A percentile compares a stretch with the other conserved stretches of the same genome.
Conservation (phyloP, 2,329 filamentous ascomycete species). For the Ceratocystis albifundus region DNA sequence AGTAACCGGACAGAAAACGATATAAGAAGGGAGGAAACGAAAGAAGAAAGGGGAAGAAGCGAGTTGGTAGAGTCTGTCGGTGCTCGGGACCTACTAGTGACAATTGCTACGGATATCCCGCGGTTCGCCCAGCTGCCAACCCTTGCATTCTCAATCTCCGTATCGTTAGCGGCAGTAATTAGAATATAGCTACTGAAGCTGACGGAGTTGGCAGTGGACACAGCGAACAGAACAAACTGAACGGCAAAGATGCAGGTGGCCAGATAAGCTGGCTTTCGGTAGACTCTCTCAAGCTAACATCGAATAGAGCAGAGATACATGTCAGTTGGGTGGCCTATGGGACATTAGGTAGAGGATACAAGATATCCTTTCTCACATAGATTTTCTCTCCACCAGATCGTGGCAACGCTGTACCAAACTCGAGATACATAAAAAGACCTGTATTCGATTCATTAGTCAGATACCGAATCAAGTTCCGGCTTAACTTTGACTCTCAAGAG, state of each 20-base stretch:
- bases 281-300: constrained; percentile 41
- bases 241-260: constrained; percentile 48
- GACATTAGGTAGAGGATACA: neutral
- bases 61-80: neutral
- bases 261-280: constrained; percentile 43
- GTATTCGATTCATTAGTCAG: constrained; percentile 30
- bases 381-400: constrained; percentile 54
- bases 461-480: no score
- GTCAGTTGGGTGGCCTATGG: neutral
- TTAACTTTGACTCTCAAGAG: no score
- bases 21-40: neutral
- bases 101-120: constrained; percentile 43
- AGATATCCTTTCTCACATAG: constrained; percentile 32
- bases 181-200: constrained; percentile 49
- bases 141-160: constrained; percentile 34
- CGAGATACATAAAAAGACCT: constrained; percentile 50
- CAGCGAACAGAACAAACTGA: constrained; percentile 51
- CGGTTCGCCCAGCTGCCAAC: constrained; percentile 46
- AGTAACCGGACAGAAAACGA: neutral
- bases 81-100: constrained; percentile 32
- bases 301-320: neutral
- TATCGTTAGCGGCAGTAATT: constrained; percentile 38
- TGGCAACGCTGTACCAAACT: constrained; percentile 52
- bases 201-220: constrained; percentile 47
- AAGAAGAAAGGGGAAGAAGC: neutral